Percentiles rank a stretch among this genome's conserved stretches.
Evolutionary conservation across 768 basidiomycete genomes (phyloP).

Genomic region (Lactarius psammicola): DNA sequence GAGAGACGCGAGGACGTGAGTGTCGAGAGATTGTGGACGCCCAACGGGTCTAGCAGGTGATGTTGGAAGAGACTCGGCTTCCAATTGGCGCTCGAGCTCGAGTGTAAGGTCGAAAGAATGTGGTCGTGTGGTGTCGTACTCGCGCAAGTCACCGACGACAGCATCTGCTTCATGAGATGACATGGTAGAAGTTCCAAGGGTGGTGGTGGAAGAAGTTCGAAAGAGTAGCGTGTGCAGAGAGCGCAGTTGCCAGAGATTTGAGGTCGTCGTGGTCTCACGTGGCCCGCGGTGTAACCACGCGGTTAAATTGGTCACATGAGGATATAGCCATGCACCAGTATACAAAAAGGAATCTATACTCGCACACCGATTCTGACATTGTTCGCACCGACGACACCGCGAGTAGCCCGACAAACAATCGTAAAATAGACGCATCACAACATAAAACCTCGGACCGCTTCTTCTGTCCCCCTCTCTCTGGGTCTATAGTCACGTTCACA

Average conservation of each 20-base stretch:
- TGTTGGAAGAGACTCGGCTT: conserved; percentile 57
- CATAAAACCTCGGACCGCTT: conserved; percentile 7
- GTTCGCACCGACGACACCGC: conserved; percentile 1
- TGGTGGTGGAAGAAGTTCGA: background rate
- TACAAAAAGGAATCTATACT: background rate
- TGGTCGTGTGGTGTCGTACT: conserved; percentile 35
- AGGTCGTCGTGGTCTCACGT: conserved; percentile 12
- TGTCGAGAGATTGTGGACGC: conserved; percentile 60
- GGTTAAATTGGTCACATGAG: background rate
- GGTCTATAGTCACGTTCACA: conserved; percentile 28
- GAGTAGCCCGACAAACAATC: conserved; percentile 13
- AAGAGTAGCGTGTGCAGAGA: background rate
- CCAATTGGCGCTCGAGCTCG: conserved; percentile 75
- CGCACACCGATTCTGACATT: conserved; percentile 2
- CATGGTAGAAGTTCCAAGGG: conserved; percentile 32
- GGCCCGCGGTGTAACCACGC: conserved; percentile 4
- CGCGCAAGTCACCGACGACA: conserved; percentile 21
- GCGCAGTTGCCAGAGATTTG: background rate
- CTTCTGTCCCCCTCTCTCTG: background rate
- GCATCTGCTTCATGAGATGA: conserved; percentile 33
- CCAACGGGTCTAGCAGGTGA: conserved; percentile 36
- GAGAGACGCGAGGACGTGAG: conserved; percentile 72
- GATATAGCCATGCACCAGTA: too few relatives aligned
- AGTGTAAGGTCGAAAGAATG: conserved; percentile 66
- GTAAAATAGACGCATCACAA: conserved; percentile 19